Percentiles rank a stretch among this genome's conserved stretches.
Evolutionary conservation across 176 grass and related monocot genomes (phyloP).

Genomic region (Ananas comosus): DNA sequence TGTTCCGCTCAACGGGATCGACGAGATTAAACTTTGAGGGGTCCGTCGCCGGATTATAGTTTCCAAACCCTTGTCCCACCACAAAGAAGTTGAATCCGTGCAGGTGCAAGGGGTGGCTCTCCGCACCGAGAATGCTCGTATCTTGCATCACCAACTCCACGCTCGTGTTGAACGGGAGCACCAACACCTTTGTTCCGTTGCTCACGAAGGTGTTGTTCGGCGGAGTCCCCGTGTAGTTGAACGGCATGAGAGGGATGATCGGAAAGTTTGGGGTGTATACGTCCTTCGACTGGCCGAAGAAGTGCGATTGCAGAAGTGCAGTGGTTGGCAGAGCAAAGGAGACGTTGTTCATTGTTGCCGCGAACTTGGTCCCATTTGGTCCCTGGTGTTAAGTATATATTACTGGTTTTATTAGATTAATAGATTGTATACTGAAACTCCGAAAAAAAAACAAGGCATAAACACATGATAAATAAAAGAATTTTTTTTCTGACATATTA

Average conservation of each 20-base stretch:
- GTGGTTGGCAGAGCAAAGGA: constrained; percentile 49
- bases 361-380: constrained; percentile 57
- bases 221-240: constrained; percentile 67
- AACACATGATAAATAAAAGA: too few species aligned
- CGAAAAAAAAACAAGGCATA: too few species aligned
- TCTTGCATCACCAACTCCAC: constrained; percentile 41
- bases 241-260: constrained; percentile 16
- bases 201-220: constrained; percentile 53
- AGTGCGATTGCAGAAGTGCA: constrained; percentile 70
- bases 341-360: constrained; percentile 62
- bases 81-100: constrained; percentile 16
- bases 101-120: constrained; percentile 18
- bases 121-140: constrained; percentile 8
- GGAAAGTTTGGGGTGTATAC: constrained; percentile 64
- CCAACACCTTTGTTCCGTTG: constrained; percentile 53
- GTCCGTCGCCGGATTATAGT: constrained; percentile 5
- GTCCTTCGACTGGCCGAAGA: constrained; percentile 38
- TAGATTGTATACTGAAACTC: too few species aligned
- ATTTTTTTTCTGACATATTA: too few species aligned
- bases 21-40: background rate
- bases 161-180: constrained; percentile 43
- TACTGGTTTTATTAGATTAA: too few species aligned
- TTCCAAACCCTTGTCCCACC: constrained; percentile 13
- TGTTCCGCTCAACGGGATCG: constrained; percentile 16
- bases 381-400: constrained; percentile 12